Evolutionary conservation across 2,329 filamentous ascomycete genomes (phyloP).

Genomic region (Aspergillus viridinutans): DNA sequence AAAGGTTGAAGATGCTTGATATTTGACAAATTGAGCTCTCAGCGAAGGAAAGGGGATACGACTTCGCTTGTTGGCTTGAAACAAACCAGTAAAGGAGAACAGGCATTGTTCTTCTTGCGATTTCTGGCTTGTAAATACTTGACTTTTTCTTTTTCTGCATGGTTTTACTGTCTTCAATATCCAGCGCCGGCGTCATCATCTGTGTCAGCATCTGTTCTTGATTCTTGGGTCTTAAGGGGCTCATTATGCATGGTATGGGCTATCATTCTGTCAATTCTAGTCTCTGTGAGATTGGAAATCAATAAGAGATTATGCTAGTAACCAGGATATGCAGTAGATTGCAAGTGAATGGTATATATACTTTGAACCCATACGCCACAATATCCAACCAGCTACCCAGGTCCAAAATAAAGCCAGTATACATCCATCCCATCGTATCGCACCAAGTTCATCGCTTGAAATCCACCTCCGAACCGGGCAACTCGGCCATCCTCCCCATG

Average conservation of each 20-base stretch:
- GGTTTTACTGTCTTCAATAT: conserved; percentile 3
- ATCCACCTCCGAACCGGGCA: conserved; percentile 1
- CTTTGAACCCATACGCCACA: too few species aligned
- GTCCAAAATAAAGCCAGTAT: background rate
- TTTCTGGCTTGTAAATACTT: background rate
- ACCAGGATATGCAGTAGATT: background rate
- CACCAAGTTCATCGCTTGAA: background rate
- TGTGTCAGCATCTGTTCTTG: background rate
- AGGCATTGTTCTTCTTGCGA: background rate
- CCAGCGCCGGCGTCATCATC: conserved; percentile 1
- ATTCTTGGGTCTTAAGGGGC: background rate
- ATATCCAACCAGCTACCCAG: background rate
- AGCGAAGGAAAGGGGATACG: background rate
- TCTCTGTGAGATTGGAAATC: background rate
- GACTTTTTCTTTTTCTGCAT: background rate
- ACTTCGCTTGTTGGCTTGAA: background rate
- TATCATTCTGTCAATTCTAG: background rate
- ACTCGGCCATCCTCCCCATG: background rate
- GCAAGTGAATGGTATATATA: too few species aligned
- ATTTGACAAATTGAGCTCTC: background rate
- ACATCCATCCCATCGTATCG: background rate
- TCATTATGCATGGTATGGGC: background rate
- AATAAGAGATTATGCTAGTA: background rate
- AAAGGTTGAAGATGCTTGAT: background rate
- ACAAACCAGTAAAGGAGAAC: background rate